Percentiles rank a stretch among this genome's conserved stretches.
Conservation (phyloP, 2,329 filamentous ascomycete species). For the Dothistroma pini region DNA sequence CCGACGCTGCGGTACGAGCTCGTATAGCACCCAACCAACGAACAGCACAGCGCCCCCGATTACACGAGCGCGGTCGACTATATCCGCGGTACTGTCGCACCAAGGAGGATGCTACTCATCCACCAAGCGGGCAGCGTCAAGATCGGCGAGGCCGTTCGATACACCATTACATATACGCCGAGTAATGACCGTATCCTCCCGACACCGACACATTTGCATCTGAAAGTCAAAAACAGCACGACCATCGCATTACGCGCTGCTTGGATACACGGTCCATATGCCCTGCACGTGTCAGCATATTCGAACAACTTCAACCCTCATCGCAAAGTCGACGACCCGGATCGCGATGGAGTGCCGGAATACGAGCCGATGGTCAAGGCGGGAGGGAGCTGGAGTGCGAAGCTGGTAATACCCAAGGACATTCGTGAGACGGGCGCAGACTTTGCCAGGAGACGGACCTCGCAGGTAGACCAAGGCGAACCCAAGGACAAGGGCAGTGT, state of each 20-base stretch:
- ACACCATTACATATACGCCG: conserved; percentile 87
- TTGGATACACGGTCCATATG: conserved; percentile 95
- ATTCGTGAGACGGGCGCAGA: conserved; percentile 62
- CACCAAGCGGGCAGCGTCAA: conserved; percentile 90
- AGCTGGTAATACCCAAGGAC: conserved; percentile 73
- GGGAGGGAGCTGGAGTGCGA: conserved; percentile 78
- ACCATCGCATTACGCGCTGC: conserved; percentile 87
- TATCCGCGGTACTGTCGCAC: neutral
- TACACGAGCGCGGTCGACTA: neutral
- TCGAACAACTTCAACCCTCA: conserved; percentile 81
- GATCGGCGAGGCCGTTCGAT: conserved; percentile 88
- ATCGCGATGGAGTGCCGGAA: conserved; percentile 63
- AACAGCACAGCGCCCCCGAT: conserved; percentile 1
- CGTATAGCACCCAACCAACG: neutral
- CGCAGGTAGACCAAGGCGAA: conserved; percentile 36
- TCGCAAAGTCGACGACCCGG: conserved; percentile 65
- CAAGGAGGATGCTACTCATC: conserved; percentile 70
- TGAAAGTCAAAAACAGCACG: conserved; percentile 89
- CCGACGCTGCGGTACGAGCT: neutral
- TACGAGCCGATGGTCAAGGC: conserved; percentile 98
- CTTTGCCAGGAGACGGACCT: conserved; percentile 35
- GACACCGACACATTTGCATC: conserved; percentile 71
- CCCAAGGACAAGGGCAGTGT: conserved; percentile 53
- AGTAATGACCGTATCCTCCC: conserved; percentile 85
- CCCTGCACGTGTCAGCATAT: conserved; percentile 80